These are phyloP conservation scores for Xerocomus potaroensis DNA, from an alignment of 768 basidiomycete species.

Conservation along the genomic window DNA sequence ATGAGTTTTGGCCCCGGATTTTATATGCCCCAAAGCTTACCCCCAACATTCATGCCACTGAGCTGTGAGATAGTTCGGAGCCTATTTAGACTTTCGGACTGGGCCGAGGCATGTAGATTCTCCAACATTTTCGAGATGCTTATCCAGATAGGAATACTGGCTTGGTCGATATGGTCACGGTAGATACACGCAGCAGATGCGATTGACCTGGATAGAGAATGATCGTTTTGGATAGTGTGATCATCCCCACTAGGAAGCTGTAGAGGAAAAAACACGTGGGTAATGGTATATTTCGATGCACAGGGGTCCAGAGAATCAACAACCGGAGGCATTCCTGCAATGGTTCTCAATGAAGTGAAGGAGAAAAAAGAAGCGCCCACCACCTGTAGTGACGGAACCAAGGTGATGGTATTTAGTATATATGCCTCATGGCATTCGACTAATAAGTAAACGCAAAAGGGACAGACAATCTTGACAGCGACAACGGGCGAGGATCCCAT, in stretches of 20 bases:
- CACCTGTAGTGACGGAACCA: no score
- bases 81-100: background rate
- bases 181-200: constrained; percentile 13
- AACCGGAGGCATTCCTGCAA: no score
- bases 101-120: background rate
- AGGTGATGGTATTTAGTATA: no score
- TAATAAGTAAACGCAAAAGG: no score
- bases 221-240: constrained; percentile 18
- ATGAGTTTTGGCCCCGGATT: background rate
- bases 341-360: no score
- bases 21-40: constrained; percentile 5
- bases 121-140: constrained; percentile 25
- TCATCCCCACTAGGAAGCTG: constrained; percentile 36
- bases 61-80: background rate
- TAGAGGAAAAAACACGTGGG: constrained; percentile 41
- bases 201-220: constrained; percentile 23
- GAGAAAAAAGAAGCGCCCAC: no score
- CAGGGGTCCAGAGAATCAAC: no score
- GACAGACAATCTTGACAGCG: no score
- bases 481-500: no score
- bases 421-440: no score
- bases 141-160: background rate
- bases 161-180: background rate
- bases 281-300: constrained; percentile 27
- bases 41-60: constrained; percentile 18